Evolutionary conservation across 805 yeast species (phyloP).

Genomic region (Lipomyces sp.): DNA sequence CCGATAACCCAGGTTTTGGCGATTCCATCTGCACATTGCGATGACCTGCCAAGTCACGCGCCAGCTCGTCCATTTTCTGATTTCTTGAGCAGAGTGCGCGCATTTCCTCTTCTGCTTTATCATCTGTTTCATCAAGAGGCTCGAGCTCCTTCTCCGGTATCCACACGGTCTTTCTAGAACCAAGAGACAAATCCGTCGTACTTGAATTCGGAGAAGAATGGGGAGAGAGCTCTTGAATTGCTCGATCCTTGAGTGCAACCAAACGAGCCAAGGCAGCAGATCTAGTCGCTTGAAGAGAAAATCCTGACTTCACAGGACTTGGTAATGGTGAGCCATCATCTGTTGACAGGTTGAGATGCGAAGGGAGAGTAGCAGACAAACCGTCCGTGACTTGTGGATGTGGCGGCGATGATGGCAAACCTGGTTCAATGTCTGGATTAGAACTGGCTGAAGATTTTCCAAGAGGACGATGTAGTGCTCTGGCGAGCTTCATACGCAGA

Average conservation of each 20-base stretch:
- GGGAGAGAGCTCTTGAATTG: constrained; percentile 1
- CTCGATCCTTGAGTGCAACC: constrained; percentile 9
- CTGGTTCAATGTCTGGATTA: constrained; percentile 11
- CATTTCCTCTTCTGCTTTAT: constrained; percentile 23
- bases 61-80: constrained; percentile 10
- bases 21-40: not conserved
- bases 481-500: not conserved
- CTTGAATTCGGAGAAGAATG: constrained; percentile 6
- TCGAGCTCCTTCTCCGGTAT: constrained; percentile 11
- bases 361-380: too few species aligned
- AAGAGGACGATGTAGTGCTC: constrained; percentile 7
- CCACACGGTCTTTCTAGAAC: constrained; percentile 9
- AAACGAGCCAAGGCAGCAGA: constrained; percentile 2
- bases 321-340: not conserved
- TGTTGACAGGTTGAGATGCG: too few species aligned
- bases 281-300: too few species aligned
- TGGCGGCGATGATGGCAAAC: not conserved
- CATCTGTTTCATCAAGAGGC: constrained; percentile 13
- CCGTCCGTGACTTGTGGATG: too few species aligned
- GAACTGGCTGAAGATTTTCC: constrained; percentile 2
- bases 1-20: constrained; percentile 6
- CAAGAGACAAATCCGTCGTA: constrained; percentile 1
- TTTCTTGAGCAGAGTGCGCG: constrained; percentile 7
- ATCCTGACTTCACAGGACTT: constrained; percentile 6
- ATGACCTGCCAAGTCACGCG: constrained; percentile 10